Evolutionary conservation across 2,329 filamentous ascomycete species (phyloP), one percentile per base, ranked within the genome.

Genomic region (Aspergillus bombycis): DNA sequence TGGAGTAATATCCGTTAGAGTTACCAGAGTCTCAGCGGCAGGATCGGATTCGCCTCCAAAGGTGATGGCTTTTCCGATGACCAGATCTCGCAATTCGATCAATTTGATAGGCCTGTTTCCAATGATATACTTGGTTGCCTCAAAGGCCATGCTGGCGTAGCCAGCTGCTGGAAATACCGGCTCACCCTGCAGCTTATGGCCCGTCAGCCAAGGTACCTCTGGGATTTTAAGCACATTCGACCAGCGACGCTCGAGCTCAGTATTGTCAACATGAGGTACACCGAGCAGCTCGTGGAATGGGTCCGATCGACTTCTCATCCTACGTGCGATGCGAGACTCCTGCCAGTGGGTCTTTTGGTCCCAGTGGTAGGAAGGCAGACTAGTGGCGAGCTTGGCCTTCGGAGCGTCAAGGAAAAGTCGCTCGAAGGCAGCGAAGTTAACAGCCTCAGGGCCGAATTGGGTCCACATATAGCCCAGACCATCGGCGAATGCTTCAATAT

Each of bases 11-110:
- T 62, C 53, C 2, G 55, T 68, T n/a, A 73, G 63, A 56, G 63
- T 63, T 48, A 72, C 69, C 1, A 71, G 58, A 21, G 67, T 60
- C 56, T 74, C 71, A 3, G 67, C 65, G 1, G 61, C 64, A 3
- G 62, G 46, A 28, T 68, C 66, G 12, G 52, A 55, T 55, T 72
- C 71, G 32, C 73, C 72, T 32, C 53, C 48, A 3, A 73, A 69
- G 0, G 70, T 66, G 30, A 75, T 61, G 6, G 72, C 72, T 26
- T 70, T 68, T 10, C 69, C 65, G 60, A 74, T 70, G 26, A 65
- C 61, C 2, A 71, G 30, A 54, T 75, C 65, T n/a, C 67, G 59
- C 28, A 74, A 57, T 11, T 71, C 66, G 30, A 74, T 64, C 45
- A 59, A 50, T 52, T 50, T 50, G 57, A 59, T 59, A 21, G 57